Evolutionary conservation across 805 yeast genomes (phyloP).

Genomic region (Maudiozyma barnettii): DNA sequence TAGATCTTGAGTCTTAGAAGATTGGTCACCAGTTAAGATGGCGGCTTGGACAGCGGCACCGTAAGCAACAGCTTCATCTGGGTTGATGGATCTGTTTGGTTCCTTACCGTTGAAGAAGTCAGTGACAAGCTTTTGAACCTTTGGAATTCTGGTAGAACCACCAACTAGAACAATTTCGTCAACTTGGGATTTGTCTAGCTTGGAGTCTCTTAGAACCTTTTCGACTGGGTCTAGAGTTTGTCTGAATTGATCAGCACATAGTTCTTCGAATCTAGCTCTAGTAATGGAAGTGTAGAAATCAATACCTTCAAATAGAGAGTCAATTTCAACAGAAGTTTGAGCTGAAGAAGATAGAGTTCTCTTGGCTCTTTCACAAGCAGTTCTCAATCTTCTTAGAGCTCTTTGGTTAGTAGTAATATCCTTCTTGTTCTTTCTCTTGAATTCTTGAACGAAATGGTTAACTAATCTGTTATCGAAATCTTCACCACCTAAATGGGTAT

Average conservation of each 20-base stretch:
- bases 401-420: slow-evolving; percentile 89
- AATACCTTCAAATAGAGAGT: slow-evolving; percentile 91
- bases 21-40: slow-evolving; percentile 91
- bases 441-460: slow-evolving; percentile 85
- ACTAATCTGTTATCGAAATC: slow-evolving; percentile 96
- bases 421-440: slow-evolving; percentile 97
- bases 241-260: slow-evolving; percentile 93
- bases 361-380: slow-evolving; percentile 99
- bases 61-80: slow-evolving; percentile 98
- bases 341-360: slow-evolving; percentile 96
- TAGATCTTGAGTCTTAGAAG: slow-evolving; percentile 95
- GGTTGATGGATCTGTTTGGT: slow-evolving; percentile 96
- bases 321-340: slow-evolving; percentile 93
- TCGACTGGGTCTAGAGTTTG: slow-evolving; percentile 93
- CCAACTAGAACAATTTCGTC: slow-evolving; percentile 95
- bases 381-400: slow-evolving; percentile 96
- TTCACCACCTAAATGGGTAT: slow-evolving; percentile 95
- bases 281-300: slow-evolving; percentile 97
- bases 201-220: slow-evolving; percentile 89
- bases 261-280: slow-evolving; percentile 98
- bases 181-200: slow-evolving; percentile 84
- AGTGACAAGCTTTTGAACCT: slow-evolving; percentile 91
- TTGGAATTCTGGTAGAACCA: slow-evolving; percentile 99
- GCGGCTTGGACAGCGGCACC: slow-evolving; percentile 99
- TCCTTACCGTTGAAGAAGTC: slow-evolving; percentile 98